phyloP scores from a whole-genome alignment of 805 yeast genomes.

The Grigorovia transvaalensis region DNA sequence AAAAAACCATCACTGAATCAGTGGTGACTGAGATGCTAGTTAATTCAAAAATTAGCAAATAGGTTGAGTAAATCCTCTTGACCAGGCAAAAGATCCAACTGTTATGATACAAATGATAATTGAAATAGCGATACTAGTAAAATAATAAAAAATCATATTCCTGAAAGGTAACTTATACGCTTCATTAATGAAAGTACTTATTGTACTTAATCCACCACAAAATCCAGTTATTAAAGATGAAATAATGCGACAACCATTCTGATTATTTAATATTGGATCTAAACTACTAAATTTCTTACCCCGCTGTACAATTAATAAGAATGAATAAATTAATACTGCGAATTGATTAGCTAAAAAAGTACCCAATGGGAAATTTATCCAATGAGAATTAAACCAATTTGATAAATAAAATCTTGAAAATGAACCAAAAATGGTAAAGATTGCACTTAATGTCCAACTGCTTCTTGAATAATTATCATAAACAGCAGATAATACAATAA shows the following conservation, averaged over 20 bases:
- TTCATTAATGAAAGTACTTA: constrained; percentile 71
- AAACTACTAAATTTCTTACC: constrained; percentile 30
- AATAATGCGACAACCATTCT: constrained; percentile 40
- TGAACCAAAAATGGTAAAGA: constrained; percentile 69
- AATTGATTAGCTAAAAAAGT: constrained; percentile 40
- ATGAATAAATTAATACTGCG: constrained; percentile 24
- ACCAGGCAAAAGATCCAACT: constrained; percentile 68
- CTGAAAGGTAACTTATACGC: constrained; percentile 32
- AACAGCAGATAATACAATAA: constrained; percentile 23
- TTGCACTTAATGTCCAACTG: constrained; percentile 56
- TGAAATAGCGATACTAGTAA: constrained; percentile 35
- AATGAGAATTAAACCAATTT: constrained; percentile 35
- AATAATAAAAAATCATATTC: constrained; percentile 42
- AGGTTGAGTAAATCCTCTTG: constrained; percentile 24
- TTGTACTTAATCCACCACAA: constrained; percentile 63
- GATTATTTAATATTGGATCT: constrained; percentile 24
- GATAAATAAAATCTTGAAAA: constrained; percentile 46
- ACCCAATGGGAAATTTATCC: constrained; percentile 43
- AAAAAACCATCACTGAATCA: too few species aligned
- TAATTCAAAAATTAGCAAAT: constrained; percentile 4
- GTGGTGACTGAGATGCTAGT: too few species aligned
- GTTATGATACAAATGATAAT: constrained; percentile 45
- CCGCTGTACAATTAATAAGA: constrained; percentile 24
- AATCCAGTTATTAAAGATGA: constrained; percentile 52
- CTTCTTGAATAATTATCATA: constrained; percentile 38